A percentile compares a stretch with the other conserved stretches of the same genome.
Evolutionary conservation across 306 rosid species (phyloP).

Genomic region (Glycine latifolia): DNA sequence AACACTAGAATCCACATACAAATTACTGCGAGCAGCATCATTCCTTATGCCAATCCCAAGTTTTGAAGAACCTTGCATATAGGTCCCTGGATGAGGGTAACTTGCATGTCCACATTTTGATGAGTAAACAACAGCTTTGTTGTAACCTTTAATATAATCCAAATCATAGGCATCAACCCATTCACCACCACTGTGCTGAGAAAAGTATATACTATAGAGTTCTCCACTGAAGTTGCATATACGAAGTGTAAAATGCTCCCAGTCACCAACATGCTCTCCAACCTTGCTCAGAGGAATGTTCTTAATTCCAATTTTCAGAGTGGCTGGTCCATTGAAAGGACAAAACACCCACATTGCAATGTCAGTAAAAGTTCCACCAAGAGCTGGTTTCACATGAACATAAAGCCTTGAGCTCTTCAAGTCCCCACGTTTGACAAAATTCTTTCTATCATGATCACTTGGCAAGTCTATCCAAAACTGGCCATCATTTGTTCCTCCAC

Average conservation of each 20-base stretch:
- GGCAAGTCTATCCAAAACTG: conserved; percentile 90
- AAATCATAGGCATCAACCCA: conserved; percentile 52
- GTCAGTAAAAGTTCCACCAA: conserved; percentile 89
- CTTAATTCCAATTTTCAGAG: conserved; percentile 68
- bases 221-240: conserved; percentile 57
- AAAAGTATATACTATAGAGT: conserved; percentile 53
- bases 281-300: conserved; percentile 59
- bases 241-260: conserved; percentile 88
- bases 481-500: conserved; percentile 70
- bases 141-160: conserved; percentile 48
- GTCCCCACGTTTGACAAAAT: conserved; percentile 61
- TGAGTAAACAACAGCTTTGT: conserved; percentile 55
- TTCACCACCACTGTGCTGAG: conserved; percentile 61
- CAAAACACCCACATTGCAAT: conserved; percentile 91
- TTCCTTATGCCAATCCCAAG: conserved; percentile 58
- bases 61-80: conserved; percentile 56
- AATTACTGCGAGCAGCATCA: conserved; percentile 49
- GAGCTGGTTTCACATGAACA: conserved; percentile 89
- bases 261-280: conserved; percentile 88
- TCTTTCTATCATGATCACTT: conserved; percentile 49
- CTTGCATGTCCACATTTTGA: conserved; percentile 56
- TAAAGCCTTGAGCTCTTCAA: conserved; percentile 73
- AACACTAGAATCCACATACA: conserved; percentile 53
- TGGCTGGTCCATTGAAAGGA: conserved; percentile 92
- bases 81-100: conserved; percentile 56